Conservation (phyloP, 2,329 filamentous ascomycete species). For the Aspergillus japonicus region DNA sequence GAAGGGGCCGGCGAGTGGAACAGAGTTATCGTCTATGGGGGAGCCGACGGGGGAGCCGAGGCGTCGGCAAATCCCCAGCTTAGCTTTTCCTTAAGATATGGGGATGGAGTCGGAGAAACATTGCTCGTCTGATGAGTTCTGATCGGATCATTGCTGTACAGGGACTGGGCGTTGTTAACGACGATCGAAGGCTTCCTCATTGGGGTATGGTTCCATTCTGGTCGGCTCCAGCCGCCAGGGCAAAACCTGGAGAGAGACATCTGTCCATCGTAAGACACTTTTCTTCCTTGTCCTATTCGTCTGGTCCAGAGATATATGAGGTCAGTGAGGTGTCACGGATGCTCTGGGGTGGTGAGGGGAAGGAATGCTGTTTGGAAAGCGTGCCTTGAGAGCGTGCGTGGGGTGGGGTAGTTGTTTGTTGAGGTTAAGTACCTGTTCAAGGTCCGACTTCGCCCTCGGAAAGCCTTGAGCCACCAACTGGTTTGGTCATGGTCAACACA, state of each 20-base stretch:
- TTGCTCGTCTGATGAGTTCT: neutral
- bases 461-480: neutral
- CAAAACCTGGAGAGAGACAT: neutral
- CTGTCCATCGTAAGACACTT: neutral
- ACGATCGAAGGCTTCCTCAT: neutral
- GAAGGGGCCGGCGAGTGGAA: neutral
- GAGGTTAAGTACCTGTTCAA: neutral
- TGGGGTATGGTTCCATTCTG: neutral
- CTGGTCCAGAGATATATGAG: neutral
- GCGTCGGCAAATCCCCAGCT: neutral
- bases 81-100: neutral
- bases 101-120: neutral
- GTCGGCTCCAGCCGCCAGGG: neutral
- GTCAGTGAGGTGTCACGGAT: neutral
- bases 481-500: neutral
- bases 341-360: neutral
- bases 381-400: neutral
- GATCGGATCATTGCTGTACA: neutral
- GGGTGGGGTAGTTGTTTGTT: neutral
- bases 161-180: constrained; percentile 18
- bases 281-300: neutral
- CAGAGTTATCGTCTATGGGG: neutral
- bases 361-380: neutral
- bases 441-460: neutral
- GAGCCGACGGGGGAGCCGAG: neutral